Evolutionary conservation across 108 stramenopile species (phyloP).

Genomic region (Licmophora abbreviata): DNA sequence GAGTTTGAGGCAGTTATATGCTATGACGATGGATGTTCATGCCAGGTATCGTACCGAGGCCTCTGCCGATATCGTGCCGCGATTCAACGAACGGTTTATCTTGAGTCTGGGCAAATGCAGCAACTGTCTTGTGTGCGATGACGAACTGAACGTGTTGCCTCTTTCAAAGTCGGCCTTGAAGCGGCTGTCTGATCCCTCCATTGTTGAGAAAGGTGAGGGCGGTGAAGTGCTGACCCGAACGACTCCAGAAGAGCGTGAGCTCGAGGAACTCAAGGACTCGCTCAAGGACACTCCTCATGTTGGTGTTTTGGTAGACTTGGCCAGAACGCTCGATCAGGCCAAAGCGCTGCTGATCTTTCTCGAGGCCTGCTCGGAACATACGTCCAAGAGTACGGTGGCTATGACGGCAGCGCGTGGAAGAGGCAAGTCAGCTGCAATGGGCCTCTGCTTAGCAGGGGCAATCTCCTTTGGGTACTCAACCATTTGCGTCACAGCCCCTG

Average conservation of each 20-base stretch:
- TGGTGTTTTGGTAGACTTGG: slow-evolving; percentile 84
- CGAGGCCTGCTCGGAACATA: slow-evolving; percentile 89
- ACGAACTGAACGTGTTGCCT: slow-evolving; percentile 98
- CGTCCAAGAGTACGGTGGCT: slow-evolving; percentile 49
- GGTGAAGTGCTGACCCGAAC: slow-evolving; percentile 42
- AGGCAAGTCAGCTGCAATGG: slow-evolving; percentile 98
- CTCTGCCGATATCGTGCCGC: slow-evolving; percentile 78
- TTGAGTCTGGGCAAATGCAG: slow-evolving; percentile 83
- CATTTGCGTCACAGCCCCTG: slow-evolving; percentile 93
- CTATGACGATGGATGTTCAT: slow-evolving; percentile 99
- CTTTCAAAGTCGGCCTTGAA: slow-evolving; percentile 56
- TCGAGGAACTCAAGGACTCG: slow-evolving; percentile 79
- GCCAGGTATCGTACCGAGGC: slow-evolving; percentile 91
- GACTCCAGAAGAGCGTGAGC: slow-evolving; percentile 61
- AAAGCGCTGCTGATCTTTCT: slow-evolving; percentile 87
- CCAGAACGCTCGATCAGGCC: slow-evolving; percentile 96
- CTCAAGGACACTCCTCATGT: slow-evolving; percentile 90
- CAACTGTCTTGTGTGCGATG: slow-evolving; percentile 94
- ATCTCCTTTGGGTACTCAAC: slow-evolving; percentile 92
- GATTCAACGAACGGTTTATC: slow-evolving; percentile 99
- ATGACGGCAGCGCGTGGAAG: slow-evolving; percentile 91
- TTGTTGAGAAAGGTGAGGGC: slow-evolving; percentile 37
- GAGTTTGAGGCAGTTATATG: slow-evolving; percentile 93
- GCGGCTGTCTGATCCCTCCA: slow-evolving; percentile 23
- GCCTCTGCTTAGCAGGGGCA: slow-evolving; percentile 94